Evolutionary conservation across 2,329 filamentous ascomycete genomes (phyloP).

Genomic region (Beauveria caledonica): DNA sequence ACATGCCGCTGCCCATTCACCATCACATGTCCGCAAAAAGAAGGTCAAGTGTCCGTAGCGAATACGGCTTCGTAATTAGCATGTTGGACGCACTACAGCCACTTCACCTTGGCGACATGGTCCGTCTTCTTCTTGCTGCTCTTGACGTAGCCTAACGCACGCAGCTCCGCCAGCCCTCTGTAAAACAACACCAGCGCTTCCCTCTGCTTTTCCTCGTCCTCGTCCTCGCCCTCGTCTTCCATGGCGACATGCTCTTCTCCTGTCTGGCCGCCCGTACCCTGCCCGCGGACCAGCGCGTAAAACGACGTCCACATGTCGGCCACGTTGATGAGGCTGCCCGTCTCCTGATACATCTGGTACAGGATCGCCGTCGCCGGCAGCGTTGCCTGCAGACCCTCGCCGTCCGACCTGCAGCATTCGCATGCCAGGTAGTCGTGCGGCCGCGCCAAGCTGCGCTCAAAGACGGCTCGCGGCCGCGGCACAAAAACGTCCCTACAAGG

Average conservation of each 20-base stretch:
- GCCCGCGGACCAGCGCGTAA: constrained; percentile 47
- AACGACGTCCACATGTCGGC: constrained; percentile 76
- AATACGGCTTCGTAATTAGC: too few species aligned
- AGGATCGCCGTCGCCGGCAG: constrained; percentile 65
- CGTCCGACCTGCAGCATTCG: constrained; percentile 56
- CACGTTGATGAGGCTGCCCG: constrained; percentile 67
- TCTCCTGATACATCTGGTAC: constrained; percentile 73
- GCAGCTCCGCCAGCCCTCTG: constrained; percentile 73
- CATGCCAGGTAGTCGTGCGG: constrained; percentile 67
- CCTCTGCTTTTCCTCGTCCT: constrained; percentile 40
- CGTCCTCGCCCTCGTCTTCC: constrained; percentile 17
- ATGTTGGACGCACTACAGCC: constrained; percentile 38
- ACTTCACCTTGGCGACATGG: constrained; percentile 85
- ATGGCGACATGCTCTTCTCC: constrained; percentile 23
- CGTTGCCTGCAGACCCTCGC: constrained; percentile 46
- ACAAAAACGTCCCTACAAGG: constrained; percentile 68
- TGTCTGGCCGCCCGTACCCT: constrained; percentile 29
- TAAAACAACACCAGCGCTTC: constrained; percentile 72
- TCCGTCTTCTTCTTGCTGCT: constrained; percentile 85
- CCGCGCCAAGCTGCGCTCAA: constrained; percentile 62
- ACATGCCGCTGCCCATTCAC: background rate
- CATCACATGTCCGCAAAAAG: background rate
- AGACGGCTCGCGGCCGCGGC: constrained; percentile 59
- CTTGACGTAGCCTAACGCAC: constrained; percentile 80
- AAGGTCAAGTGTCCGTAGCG: too few species aligned